Base-by-base conservation (phyloP, 208 protist species). In the Crithidia sp. region DNA sequence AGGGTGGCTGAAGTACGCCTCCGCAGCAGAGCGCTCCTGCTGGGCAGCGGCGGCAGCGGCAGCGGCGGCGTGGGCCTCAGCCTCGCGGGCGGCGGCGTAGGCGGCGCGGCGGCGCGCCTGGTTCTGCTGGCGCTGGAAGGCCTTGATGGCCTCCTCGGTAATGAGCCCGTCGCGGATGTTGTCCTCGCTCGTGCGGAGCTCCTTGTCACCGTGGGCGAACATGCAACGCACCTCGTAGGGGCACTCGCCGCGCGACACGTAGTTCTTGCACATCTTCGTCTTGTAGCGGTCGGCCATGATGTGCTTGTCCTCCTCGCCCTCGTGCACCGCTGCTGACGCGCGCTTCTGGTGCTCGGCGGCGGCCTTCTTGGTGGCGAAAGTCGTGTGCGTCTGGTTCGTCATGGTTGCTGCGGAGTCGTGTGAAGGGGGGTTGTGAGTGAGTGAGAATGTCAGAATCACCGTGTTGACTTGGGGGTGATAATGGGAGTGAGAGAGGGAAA, bases 231-330 rank as follows among this genome's bases (percentile, higher is more conserved):
- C 59, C 49, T 83, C 80, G 79, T 94, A 94, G 10, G 82, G 87
- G 72, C 89, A 94, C 19, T 40, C 50, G 45, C 85, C 84, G 45
- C 58, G 84, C 9, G 71, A 67, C 36, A 89, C 56, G 65, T 75
- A 94, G 71, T 92, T 94, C 47, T 83, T 80, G 81, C 89, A 94
- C 40, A 92, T 57, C 74, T 88, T 89, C 49, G 89, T 94, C 77
- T 92, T 92, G 74, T 78, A 77, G 17, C 80, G 80, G 40, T 55
- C 54, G 19, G 71, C 75, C 14, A 74, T 47, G 40, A 80, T 71
- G 67, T 75, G 57, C 39, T 67, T 68, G 2, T 77, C 77, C 49
- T 71, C 63, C 47, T 78, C 65, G 53, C 14, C 28, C 17, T 55
- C 69, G 16, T 37, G 56, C 53, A 47, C 56, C n/a, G 44, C 41